These are phyloP conservation scores for Populus hybrid DNA, from an alignment of 441 rosid genomes.

Conservation along the genomic window DNA sequence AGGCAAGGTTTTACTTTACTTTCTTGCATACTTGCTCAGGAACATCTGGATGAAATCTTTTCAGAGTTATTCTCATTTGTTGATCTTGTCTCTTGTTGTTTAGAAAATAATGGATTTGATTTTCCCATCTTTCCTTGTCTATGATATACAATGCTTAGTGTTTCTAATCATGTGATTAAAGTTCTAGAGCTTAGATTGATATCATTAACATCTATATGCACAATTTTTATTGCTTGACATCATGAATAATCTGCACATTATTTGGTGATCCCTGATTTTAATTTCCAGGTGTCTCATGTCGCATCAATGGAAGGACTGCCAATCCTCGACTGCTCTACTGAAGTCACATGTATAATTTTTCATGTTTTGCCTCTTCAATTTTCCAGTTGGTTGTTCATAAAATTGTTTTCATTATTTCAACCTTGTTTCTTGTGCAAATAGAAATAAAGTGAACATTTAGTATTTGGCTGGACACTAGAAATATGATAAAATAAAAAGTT, in stretches of 20 bases:
- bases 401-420: no score
- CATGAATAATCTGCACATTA: conserved; percentile 6
- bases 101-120: background rate
- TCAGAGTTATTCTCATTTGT: background rate
- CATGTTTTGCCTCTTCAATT: no score
- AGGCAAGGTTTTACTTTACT: conserved; percentile 34
- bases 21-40: background rate
- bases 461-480: no score
- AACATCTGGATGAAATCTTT: background rate
- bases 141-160: background rate
- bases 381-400: no score
- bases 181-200: background rate
- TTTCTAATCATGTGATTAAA: background rate
- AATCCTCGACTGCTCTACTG: no score
- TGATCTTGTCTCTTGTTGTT: background rate
- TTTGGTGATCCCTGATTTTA: background rate
- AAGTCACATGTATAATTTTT: no score
- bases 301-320: no score
- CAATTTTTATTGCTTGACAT: background rate
- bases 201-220: background rate
- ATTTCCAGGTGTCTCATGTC: no score
- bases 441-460: no score
- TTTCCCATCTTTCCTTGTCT: background rate
- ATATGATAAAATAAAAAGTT: no score
- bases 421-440: no score